These are phyloP conservation scores for Ceratorhiza oryzae-sativae DNA, from an alignment of 1,284 basidiomycete species.

Conservation along the genomic window DNA sequence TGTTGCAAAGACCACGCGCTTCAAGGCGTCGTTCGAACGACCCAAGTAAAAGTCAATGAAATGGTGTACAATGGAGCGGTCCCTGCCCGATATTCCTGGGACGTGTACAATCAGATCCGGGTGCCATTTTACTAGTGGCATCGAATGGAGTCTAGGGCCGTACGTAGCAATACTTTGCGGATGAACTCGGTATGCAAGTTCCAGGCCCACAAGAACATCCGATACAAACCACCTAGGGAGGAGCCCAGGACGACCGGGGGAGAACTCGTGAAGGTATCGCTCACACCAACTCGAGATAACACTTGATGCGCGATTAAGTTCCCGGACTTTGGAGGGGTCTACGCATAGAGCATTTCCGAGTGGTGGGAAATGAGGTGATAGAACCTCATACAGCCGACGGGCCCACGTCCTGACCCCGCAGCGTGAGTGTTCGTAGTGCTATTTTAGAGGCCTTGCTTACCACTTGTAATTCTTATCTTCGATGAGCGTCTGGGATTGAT, in stretches of 20 bases:
- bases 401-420: constrained; percentile 1
- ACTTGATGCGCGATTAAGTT: not conserved
- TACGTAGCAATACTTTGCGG: not conserved
- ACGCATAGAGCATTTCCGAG: constrained; percentile 1
- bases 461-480: not conserved
- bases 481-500: not conserved
- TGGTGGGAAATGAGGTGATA: constrained; percentile 21
- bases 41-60: constrained; percentile 28
- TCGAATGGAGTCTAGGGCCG: not conserved
- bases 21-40: not conserved
- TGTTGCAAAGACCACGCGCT: not conserved
- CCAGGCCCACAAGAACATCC: constrained; percentile 11
- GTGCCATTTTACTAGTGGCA: not conserved
- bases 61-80: constrained; percentile 18
- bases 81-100: not conserved
- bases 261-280: not conserved
- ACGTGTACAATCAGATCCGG: not conserved
- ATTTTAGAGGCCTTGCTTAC: not conserved
- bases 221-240: constrained; percentile 8
- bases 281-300: constrained; percentile 20
- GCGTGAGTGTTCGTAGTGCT: not conserved
- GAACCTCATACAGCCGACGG: constrained; percentile 7
- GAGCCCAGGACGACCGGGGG: not conserved
- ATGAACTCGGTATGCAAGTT: constrained; percentile 14
- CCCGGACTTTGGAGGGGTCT: not conserved